These are phyloP conservation scores for Nelumbo lutea DNA, from an alignment of 164 flowering plant species.

Conservation along the genomic window DNA sequence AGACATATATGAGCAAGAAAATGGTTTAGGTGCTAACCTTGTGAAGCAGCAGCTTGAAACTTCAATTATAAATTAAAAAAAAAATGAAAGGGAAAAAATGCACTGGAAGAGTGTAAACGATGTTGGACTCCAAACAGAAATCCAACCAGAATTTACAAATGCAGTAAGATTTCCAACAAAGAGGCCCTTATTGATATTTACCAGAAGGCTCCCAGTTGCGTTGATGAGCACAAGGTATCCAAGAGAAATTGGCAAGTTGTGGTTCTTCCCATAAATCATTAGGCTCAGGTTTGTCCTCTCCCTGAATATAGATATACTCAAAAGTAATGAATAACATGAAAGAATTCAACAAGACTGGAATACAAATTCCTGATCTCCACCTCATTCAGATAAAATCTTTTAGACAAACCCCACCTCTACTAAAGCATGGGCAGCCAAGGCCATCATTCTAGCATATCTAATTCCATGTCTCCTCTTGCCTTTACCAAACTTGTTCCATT, in stretches of 20 bases:
- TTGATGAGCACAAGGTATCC: conserved; percentile 89
- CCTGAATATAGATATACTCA: conserved; percentile 26
- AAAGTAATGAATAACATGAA: neutral
- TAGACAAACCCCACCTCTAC: conserved; percentile 62
- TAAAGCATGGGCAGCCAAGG: conserved; percentile 93
- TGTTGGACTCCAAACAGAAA: neutral
- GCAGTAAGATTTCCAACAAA: neutral
- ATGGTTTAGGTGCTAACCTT: too few relatives aligned
- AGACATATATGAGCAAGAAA: too few relatives aligned
- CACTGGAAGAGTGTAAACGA: too few relatives aligned
- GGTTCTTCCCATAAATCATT: conserved; percentile 93
- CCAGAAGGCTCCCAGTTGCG: conserved; percentile 73
- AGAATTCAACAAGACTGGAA: neutral
- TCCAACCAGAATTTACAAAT: neutral
- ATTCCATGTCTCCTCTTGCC: conserved; percentile 50
- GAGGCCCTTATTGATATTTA: conserved; percentile 17
- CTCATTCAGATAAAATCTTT: neutral
- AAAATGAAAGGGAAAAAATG: neutral
- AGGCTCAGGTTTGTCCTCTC: conserved; percentile 75
- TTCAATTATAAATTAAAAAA: neutral
- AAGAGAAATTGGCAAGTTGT: conserved; percentile 49
- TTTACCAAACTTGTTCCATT: conserved; percentile 44
- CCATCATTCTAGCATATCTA: conserved; percentile 62
- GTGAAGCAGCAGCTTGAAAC: too few relatives aligned
- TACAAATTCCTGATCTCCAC: neutral